Evolutionary conservation across 2,329 filamentous ascomycete genomes (phyloP).

Genomic region (Chalaropsis thielavioides): DNA sequence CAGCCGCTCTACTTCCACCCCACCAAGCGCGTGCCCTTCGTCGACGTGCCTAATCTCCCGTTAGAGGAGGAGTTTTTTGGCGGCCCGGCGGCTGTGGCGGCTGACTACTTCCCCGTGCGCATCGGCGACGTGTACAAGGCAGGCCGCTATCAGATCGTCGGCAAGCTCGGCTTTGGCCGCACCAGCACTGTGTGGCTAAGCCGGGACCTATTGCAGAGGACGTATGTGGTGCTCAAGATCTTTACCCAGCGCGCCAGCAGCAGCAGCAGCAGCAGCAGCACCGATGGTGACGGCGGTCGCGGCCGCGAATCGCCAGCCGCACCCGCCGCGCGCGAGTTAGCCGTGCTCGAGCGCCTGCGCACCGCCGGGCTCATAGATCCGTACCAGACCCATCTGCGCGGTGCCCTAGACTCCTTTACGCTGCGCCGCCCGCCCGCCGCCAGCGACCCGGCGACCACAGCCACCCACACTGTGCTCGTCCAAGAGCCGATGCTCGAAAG

Average conservation of each 20-base stretch:
- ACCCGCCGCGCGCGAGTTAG: no score
- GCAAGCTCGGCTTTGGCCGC: constrained; percentile 7
- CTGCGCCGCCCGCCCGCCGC: neutral
- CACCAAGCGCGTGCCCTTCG: neutral
- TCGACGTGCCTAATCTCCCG: neutral
- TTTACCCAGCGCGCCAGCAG: neutral
- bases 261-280: neutral
- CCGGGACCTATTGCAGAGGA: neutral
- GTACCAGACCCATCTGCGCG: neutral
- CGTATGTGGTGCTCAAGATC: neutral
- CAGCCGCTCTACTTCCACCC: constrained; percentile 1
- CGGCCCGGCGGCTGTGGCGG: neutral
- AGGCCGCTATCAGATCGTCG: neutral
- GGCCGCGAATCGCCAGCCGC: no score
- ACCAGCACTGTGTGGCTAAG: constrained; percentile 6
- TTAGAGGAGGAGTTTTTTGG: constrained; percentile 3
- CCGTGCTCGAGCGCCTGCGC: neutral
- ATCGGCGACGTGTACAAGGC: neutral
- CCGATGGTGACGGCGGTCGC: no score
- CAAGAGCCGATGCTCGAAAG: constrained; percentile 1
- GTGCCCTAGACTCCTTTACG: neutral
- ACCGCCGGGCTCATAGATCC: neutral
- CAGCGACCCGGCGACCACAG: no score
- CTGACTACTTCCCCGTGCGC: constrained; percentile 1
- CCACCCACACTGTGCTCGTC: neutral